A percentile compares a stretch with the other conserved stretches of the same genome.
phyloP scores from a whole-genome alignment of 257 asterid genomes.

The Knoxia roxburghii region DNA sequence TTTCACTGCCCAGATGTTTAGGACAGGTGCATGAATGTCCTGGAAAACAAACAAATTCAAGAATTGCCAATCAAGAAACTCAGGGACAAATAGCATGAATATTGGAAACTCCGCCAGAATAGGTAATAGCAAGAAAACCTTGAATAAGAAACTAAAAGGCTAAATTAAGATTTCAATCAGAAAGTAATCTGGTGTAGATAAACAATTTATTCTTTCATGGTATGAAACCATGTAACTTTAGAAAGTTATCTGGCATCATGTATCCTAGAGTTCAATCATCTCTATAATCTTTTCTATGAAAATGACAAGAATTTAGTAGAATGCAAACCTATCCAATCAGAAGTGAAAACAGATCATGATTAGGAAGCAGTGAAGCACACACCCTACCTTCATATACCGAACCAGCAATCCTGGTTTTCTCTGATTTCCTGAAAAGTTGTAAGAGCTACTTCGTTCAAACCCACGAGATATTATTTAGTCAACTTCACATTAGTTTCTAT shows the following conservation, averaged over 20 bases:
- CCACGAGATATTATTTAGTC: constrained; percentile 7
- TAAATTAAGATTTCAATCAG: background rate
- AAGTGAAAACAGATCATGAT: constrained; percentile 8
- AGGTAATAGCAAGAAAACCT: background rate
- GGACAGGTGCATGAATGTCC: constrained; percentile 91
- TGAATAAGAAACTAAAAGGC: background rate
- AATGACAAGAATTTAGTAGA: constrained; percentile 1
- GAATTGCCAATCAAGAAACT: background rate
- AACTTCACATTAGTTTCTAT: constrained; percentile 11
- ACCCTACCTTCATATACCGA: constrained; percentile 90
- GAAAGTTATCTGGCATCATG: background rate
- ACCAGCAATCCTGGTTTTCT: constrained; percentile 75
- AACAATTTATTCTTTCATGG: background rate
- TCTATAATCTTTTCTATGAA: background rate
- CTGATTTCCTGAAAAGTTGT: constrained; percentile 47
- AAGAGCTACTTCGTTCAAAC: constrained; percentile 20
- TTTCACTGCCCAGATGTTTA: constrained; percentile 83
- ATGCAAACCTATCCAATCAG: constrained; percentile 5
- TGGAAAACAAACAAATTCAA: constrained; percentile 17
- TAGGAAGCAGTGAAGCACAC: constrained; percentile 13
- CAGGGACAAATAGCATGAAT: background rate
- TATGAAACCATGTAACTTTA: background rate
- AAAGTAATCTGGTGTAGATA: background rate
- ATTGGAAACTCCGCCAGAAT: background rate
- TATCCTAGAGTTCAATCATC: background rate